A percentile compares a stretch with the other conserved stretches of the same genome.
phyloP scores from a whole-genome alignment of 768 basidiomycete genomes.

The Phallus indusiatus region DNA sequence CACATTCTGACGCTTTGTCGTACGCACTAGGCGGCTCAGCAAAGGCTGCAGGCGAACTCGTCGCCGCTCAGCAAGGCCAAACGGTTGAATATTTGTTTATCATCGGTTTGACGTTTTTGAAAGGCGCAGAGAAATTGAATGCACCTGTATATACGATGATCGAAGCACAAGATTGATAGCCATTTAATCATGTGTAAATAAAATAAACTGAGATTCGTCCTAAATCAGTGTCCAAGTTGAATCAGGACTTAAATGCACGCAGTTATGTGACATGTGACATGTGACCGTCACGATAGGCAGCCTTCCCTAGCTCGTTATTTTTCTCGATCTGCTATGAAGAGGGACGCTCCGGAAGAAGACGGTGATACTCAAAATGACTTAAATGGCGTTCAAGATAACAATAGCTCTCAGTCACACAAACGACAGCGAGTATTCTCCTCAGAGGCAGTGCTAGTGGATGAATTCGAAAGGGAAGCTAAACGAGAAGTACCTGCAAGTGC shows the following conservation, averaged over 20 bases:
- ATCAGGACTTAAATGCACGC: too few species aligned
- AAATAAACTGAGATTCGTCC: background rate
- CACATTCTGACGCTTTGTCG: constrained; percentile 1
- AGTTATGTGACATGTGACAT: too few species aligned
- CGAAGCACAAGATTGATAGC: constrained; percentile 50
- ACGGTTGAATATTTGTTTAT: constrained; percentile 93
- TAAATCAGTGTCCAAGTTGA: too few species aligned
- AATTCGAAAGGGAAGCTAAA: constrained; percentile 90
- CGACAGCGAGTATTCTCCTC: constrained; percentile 52
- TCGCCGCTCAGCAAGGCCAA: constrained; percentile 72
- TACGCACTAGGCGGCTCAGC: constrained; percentile 73
- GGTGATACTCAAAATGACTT: background rate
- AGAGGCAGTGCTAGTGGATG: constrained; percentile 77
- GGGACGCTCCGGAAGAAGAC: background rate
- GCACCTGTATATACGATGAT: constrained; percentile 87
- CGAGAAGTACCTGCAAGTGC: constrained; percentile 85
- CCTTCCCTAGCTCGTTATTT: background rate
- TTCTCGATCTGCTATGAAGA: background rate
- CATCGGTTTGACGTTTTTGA: constrained; percentile 70
- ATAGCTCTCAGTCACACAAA: constrained; percentile 29
- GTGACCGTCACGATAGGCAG: too few species aligned
- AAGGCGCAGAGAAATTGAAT: constrained; percentile 67
- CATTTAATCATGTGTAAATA: background rate
- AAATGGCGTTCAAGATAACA: background rate
- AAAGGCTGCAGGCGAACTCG: constrained; percentile 82